A percentile compares a stretch with the other conserved stretches of the same genome.
These are phyloP conservation scores for Phytopythium boreale DNA, from an alignment of 352 stramenopile genomes.

Conservation along the genomic window DNA sequence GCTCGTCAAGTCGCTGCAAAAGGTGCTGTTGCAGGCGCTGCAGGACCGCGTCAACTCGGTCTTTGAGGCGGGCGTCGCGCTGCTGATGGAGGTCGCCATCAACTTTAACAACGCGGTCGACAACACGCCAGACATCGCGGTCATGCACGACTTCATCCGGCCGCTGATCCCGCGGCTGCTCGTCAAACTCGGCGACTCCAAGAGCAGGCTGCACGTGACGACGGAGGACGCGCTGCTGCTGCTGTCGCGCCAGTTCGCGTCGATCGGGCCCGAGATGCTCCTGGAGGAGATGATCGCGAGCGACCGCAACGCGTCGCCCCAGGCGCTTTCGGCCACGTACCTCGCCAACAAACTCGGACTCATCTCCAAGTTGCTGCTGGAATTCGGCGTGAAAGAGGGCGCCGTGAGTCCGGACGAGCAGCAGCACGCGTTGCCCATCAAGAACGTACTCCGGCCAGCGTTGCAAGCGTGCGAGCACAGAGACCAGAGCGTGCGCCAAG, in stretches of 20 bases:
- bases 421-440: slow-evolving; percentile 39
- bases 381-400: slow-evolving; percentile 71
- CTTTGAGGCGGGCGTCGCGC: slow-evolving; percentile 63
- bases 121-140: slow-evolving; percentile 16
- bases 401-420: not conserved
- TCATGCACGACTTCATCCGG: slow-evolving; percentile 54
- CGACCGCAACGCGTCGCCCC: slow-evolving; percentile 50
- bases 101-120: slow-evolving; percentile 32
- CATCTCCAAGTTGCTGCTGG: slow-evolving; percentile 70
- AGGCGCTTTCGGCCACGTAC: slow-evolving; percentile 55
- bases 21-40: slow-evolving; percentile 50
- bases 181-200: slow-evolving; percentile 73
- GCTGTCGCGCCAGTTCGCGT: slow-evolving; percentile 51
- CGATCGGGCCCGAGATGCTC: slow-evolving; percentile 65
- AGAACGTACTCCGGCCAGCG: slow-evolving; percentile 63
- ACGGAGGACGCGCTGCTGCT: slow-evolving; percentile 75
- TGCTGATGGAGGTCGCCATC: slow-evolving; percentile 78
- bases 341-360: slow-evolving; percentile 70
- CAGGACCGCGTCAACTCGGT: slow-evolving; percentile 79
- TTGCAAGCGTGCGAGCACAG: slow-evolving; percentile 73
- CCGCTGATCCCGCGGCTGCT: slow-evolving; percentile 71
- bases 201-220: slow-evolving; percentile 61
- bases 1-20: slow-evolving; percentile 44
- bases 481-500: slow-evolving; percentile 59
- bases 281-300: slow-evolving; percentile 70